Evolutionary conservation across 2,329 filamentous ascomycete species (phyloP).

Genomic region (Torrubiella hemipterigena): DNA sequence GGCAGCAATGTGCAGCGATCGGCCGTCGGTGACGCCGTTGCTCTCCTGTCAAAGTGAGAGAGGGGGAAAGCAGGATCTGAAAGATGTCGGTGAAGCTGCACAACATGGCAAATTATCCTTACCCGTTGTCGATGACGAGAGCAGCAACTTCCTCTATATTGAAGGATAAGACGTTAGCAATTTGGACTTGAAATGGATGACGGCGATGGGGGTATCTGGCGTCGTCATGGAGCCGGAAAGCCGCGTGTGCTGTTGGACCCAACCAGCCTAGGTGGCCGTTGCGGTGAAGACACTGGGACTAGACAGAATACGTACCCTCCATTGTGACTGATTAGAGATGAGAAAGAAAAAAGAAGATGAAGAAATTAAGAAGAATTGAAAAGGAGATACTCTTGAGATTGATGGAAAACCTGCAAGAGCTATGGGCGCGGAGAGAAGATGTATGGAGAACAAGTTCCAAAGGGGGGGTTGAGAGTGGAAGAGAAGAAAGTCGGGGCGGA

Average conservation of each 20-base stretch:
- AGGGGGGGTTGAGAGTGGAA: conserved; percentile 2
- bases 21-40: conserved; percentile 3
- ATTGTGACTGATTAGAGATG: conserved; percentile 38
- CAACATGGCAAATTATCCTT: conserved; percentile 42
- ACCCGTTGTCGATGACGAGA: conserved; percentile 99
- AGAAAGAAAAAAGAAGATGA: conserved; percentile 9
- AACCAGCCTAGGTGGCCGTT: no score
- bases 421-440: no score
- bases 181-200: conserved; percentile 7
- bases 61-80: conserved; percentile 7
- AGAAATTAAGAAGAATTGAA: conserved; percentile 6
- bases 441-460: no score
- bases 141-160: conserved; percentile 96
- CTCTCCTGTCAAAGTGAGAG: conserved; percentile 9
- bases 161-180: conserved; percentile 29
- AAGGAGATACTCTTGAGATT: conserved; percentile 3
- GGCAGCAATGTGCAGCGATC: no score
- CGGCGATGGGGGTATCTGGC: no score
- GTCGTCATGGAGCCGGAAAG: no score
- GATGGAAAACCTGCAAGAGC: no score
- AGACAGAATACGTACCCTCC: conserved; percentile 34
- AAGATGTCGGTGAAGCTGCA: conserved; percentile 22
- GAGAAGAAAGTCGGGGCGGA: neutral
- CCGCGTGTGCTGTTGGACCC: no score
- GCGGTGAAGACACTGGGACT: conserved; percentile 16